A percentile compares a stretch with the other conserved stretches of the same genome.
These are phyloP conservation scores for Pythium coloratum DNA, from an alignment of 352 stramenopile genomes.

Conservation along the genomic window DNA sequence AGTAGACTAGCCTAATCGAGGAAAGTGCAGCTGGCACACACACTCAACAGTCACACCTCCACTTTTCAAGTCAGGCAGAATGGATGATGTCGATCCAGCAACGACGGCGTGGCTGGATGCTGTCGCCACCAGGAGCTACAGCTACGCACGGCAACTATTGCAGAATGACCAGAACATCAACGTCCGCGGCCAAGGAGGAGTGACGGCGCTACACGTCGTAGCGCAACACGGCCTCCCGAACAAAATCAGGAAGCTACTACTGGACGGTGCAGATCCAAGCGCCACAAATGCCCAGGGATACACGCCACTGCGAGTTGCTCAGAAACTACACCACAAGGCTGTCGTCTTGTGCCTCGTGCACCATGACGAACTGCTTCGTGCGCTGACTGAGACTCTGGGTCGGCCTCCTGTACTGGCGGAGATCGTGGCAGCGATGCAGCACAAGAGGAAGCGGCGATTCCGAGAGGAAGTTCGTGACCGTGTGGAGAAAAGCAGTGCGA, in stretches of 20 bases:
- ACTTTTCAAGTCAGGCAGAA: too few relatives aligned
- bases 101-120: neutral
- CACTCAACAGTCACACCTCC: too few relatives aligned
- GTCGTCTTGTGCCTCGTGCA: neutral
- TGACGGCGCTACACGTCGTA: neutral
- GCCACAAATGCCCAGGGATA: neutral
- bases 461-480: neutral
- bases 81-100: too few relatives aligned
- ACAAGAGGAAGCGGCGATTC: neutral
- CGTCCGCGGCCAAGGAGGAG: neutral
- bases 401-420: neutral
- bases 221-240: neutral
- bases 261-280: neutral
- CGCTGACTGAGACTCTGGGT: neutral
- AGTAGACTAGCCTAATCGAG: too few relatives aligned
- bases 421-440: neutral
- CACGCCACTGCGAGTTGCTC: neutral
- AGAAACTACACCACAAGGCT: neutral
- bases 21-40: too few relatives aligned
- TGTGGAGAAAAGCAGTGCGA: neutral
- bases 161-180: neutral
- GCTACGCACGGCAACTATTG: neutral
- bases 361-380: neutral
- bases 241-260: neutral
- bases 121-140: neutral